phyloP scores from a whole-genome alignment of 2,329 filamentous ascomycete species.

The Cadophora sp. region DNA sequence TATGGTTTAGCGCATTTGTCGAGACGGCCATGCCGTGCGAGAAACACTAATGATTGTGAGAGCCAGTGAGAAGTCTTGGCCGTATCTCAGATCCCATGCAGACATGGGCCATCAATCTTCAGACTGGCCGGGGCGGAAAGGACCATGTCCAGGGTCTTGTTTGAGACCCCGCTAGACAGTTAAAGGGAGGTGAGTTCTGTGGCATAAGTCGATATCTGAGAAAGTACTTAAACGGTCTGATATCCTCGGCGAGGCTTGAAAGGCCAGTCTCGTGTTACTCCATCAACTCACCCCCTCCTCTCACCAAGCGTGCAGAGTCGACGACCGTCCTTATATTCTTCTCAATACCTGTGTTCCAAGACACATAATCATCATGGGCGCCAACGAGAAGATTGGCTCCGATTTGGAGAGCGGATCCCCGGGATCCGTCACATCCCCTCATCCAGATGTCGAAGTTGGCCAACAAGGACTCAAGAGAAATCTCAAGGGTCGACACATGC shows the following conservation, averaged over 20 bases:
- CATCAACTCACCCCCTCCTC: constrained; percentile 27
- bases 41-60: constrained; percentile 2
- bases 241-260: neutral
- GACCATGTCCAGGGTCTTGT: neutral
- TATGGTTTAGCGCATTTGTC: neutral
- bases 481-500: constrained; percentile 56
- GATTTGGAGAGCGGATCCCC: constrained; percentile 23
- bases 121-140: neutral
- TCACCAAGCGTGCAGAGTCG: constrained; percentile 31
- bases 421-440: constrained; percentile 7
- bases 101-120: constrained; percentile 10
- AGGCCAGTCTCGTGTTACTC: constrained; percentile 20
- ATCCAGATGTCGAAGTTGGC: constrained; percentile 35
- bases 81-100: constrained; percentile 15
- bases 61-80: constrained; percentile 15
- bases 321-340: neutral
- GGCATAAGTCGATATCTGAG: constrained; percentile 2
- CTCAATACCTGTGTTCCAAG: neutral
- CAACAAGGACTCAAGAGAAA: constrained; percentile 45
- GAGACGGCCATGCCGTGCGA: constrained; percentile 25
- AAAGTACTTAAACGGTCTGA: constrained; percentile 29
- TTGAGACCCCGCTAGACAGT: constrained; percentile 27
- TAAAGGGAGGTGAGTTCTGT: constrained; percentile 24
- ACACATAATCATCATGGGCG: constrained; percentile 22
- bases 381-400: constrained; percentile 27